Base-by-base conservation (phyloP, 176 grass and related monocot genomes). In the Oryza glaberrima region DNA sequence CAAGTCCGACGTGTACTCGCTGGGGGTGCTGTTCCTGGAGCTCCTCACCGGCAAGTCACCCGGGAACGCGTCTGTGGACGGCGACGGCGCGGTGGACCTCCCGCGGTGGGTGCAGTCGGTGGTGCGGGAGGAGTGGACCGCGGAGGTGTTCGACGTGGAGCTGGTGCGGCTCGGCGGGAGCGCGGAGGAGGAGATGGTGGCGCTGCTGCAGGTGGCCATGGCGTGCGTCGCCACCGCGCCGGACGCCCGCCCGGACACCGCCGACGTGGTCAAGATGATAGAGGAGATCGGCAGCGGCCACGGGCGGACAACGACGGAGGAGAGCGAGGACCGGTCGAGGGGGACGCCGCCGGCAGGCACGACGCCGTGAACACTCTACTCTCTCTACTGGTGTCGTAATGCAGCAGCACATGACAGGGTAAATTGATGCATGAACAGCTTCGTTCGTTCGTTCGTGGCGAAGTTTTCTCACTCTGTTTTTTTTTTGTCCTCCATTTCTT, bases 71-170 rank as follows among this genome's bases (percentile, higher is more conserved):
- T 76, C 86, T 61, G 56, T 87, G 4, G 89, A 83, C 4, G 90
- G 86, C 75, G 87, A 85, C n/a, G 91, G 88, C 19, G 67, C 40
- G 5, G 38, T 94, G 25, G 95, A 98, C 85, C 88, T 98, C 44
- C 95, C 95, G 5, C 56, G 91, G 46, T 98, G 93, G 93, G 95
- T 98, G 69, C 95, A 95, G 77, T 98, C 95, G 38, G 93, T 98
- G 80, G 95, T 98, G 82, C 78, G 93, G 14, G 95, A 98, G 88
- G 95, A 98, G 87, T 95, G 93, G 95, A 98, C 95, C 34, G 89
- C 93, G 1, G 95, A 98, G 91, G 95, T 98, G 76, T 98, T 98
- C 89, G 95, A 98, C 83, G 80, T 44, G 11, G 95, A 98, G 64
- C 91, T 98, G 32, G 83, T 92, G 85, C 70, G 77, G 4, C 78